Evolutionary conservation across 805 yeast genomes (phyloP).

Genomic region (Pichia membranifaciens): DNA sequence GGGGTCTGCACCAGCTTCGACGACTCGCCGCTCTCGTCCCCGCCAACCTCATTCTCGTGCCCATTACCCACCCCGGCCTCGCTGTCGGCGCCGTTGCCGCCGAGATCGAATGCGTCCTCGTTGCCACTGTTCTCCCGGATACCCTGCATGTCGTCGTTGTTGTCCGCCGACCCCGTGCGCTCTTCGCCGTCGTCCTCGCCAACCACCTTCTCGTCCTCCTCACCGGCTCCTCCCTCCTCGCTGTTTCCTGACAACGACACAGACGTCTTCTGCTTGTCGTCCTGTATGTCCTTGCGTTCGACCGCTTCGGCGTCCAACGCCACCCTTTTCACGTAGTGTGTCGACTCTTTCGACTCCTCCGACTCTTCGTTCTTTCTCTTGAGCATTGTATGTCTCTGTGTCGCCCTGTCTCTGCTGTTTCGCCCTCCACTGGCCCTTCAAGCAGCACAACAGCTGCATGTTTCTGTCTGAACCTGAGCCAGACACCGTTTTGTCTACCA

Average conservation of each 20-base stretch:
- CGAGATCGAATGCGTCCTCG: neutral
- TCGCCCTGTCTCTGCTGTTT: too few species aligned
- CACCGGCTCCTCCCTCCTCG: neutral
- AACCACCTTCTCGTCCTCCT: neutral
- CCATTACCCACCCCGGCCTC: neutral
- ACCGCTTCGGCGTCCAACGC: constrained; percentile 62
- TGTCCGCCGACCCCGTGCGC: neutral
- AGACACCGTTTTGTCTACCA: too few species aligned
- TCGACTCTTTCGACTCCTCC: constrained; percentile 28
- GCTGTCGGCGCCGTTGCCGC: neutral
- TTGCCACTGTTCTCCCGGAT: neutral
- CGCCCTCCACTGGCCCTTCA: too few species aligned
- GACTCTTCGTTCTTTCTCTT: constrained; percentile 69
- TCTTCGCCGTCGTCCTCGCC: neutral
- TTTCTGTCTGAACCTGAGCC: too few species aligned
- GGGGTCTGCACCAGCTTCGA: constrained; percentile 1
- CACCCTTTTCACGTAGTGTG: constrained; percentile 55
- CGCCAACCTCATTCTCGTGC: neutral
- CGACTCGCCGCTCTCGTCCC: neutral
- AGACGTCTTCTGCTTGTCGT: constrained; percentile 39
- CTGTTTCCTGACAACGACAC: constrained; percentile 24
- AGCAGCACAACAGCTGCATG: too few species aligned
- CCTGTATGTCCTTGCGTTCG: constrained; percentile 37
- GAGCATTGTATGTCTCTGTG: constrained; percentile 28
- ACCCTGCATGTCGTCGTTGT: neutral